Percentiles rank a stretch among this genome's conserved stretches.
Evolutionary conservation across 148 eudicot species (phyloP).

Genomic region (Rhododendron ovatum): DNA sequence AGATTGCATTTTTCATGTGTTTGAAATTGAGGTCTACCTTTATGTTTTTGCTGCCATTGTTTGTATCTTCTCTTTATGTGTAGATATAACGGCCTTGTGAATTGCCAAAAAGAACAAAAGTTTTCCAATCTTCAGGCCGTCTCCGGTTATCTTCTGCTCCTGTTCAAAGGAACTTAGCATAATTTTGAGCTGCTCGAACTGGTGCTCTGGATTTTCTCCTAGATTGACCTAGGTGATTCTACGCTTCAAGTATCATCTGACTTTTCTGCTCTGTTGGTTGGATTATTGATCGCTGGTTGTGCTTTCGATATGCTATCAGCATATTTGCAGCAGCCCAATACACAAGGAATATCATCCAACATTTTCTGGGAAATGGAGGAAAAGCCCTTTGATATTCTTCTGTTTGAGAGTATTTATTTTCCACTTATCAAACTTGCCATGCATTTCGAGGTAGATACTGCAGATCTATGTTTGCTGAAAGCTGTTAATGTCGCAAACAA

Average conservation of each 20-base stretch:
- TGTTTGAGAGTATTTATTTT: slow-evolving; percentile 56
- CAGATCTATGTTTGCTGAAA: slow-evolving; percentile 68
- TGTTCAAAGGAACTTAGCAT: no score
- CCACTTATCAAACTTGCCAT: slow-evolving; percentile 43
- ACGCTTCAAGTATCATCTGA: slow-evolving; percentile 19
- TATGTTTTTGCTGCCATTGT: no score
- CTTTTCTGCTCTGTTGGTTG: slow-evolving; percentile 45
- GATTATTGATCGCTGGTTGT: slow-evolving; percentile 53
- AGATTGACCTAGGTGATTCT: slow-evolving; percentile 29
- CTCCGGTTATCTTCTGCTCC: not conserved
- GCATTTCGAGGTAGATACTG: slow-evolving; percentile 39
- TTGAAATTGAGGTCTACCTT: no score
- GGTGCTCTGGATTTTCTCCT: slow-evolving; percentile 57
- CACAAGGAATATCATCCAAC: slow-evolving; percentile 10
- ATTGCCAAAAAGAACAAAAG: not conserved
- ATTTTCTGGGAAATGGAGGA: slow-evolving; percentile 31
- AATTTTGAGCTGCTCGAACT: slow-evolving; percentile 56
- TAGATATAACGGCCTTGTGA: no score
- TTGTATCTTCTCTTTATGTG: no score
- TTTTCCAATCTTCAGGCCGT: not conserved
- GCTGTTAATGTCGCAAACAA: slow-evolving; percentile 46
- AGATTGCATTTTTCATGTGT: no score
- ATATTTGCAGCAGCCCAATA: slow-evolving; percentile 27
- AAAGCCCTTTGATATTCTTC: slow-evolving; percentile 28
- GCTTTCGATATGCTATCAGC: slow-evolving; percentile 53